These are phyloP conservation scores for Cairneyella variabilis DNA, from an alignment of 495 filamentous ascomycete species.

Conservation along the genomic window DNA sequence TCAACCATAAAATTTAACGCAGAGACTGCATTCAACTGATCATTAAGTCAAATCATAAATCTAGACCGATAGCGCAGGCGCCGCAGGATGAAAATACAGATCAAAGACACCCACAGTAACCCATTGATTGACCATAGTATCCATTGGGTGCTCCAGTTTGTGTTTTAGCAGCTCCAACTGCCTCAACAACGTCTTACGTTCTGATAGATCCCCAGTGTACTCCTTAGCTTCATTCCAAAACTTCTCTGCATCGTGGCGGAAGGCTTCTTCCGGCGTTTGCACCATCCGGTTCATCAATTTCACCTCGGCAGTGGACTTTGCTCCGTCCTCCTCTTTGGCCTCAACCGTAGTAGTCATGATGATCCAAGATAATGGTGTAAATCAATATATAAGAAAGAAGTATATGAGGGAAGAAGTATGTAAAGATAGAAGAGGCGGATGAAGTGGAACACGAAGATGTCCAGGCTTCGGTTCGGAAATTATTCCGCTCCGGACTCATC, in stretches of 20 bases:
- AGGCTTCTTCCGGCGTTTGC: background rate
- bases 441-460: too few relatives aligned
- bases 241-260: slow-evolving; percentile 11
- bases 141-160: slow-evolving; percentile 25
- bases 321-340: too few relatives aligned
- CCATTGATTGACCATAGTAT: slow-evolving; percentile 23
- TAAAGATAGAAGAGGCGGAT: too few relatives aligned
- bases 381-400: too few relatives aligned
- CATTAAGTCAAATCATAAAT: background rate
- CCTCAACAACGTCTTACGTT: slow-evolving; percentile 19
- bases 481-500: too few relatives aligned
- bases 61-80: background rate
- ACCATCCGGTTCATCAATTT: too few relatives aligned
- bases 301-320: too few relatives aligned
- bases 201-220: slow-evolving; percentile 14
- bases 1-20: slow-evolving; percentile 13
- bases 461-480: too few relatives aligned
- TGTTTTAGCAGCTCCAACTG: slow-evolving; percentile 16
- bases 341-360: too few relatives aligned
- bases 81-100: too few relatives aligned
- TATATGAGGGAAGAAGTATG: too few relatives aligned
- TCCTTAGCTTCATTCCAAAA: slow-evolving; percentile 17
- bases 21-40: slow-evolving; percentile 7
- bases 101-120: slow-evolving; percentile 9
- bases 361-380: too few relatives aligned